phyloP scores from a whole-genome alignment of 352 stramenopile genomes.

The Aphanomyces stellatus region DNA sequence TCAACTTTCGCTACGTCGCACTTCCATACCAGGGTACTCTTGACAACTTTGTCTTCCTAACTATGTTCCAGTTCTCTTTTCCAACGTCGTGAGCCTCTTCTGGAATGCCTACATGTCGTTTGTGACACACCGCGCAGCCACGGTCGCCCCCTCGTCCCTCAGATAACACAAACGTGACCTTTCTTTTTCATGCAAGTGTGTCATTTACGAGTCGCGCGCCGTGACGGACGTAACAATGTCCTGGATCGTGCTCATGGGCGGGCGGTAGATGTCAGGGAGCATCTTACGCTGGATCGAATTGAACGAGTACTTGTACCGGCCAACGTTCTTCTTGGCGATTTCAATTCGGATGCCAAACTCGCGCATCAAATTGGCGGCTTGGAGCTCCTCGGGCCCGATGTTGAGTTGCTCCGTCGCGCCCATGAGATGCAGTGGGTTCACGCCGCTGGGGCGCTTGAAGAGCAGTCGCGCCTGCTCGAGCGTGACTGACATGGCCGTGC shows the following conservation, averaged over 20 bases:
- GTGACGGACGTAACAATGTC: conserved; percentile 88
- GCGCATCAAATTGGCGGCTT: conserved; percentile 75
- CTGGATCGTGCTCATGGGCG: conserved; percentile 84
- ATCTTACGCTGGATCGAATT: conserved; percentile 95
- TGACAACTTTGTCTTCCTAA: background rate
- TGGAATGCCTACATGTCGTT: conserved; percentile 81
- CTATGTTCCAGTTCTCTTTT: conserved; percentile 77
- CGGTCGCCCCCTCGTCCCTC: no score
- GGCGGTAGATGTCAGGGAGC: conserved; percentile 88
- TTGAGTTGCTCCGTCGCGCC: conserved; percentile 1
- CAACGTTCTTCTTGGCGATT: conserved; percentile 97
- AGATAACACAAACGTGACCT: no score
- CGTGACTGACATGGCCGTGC: conserved; percentile 96
- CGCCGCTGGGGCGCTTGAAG: conserved; percentile 10
- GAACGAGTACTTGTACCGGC: conserved; percentile 95
- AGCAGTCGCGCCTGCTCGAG: conserved; percentile 86
- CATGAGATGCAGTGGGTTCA: conserved; percentile 10
- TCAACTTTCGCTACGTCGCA: conserved; percentile 77
- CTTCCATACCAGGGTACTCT: background rate
- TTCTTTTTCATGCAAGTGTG: no score
- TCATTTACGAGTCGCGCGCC: conserved; percentile 64
- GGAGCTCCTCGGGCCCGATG: conserved; percentile 6
- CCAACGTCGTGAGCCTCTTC: conserved; percentile 67
- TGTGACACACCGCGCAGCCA: conserved; percentile 39
- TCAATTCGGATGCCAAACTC: conserved; percentile 90